Evolutionary conservation across 257 asterid species (phyloP), one percentile per base, ranked within the genome.

Genomic region (Ballota nigra): DNA sequence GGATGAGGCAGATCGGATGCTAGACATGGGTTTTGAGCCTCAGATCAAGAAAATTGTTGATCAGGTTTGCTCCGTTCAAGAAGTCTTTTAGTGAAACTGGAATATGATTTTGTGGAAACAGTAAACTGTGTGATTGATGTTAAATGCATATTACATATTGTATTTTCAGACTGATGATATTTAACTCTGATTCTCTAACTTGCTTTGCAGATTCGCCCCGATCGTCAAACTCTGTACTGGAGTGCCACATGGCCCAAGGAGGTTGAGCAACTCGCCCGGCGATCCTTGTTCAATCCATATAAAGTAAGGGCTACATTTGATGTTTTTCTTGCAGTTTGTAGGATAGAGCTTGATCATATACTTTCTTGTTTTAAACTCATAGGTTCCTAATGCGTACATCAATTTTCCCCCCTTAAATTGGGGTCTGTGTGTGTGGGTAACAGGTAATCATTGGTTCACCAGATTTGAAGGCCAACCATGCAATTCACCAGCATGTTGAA

Each of bases 211-310:
- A 94, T 94, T 63, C 97, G 99, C 57, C 96, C 99, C 10, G 99
- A 94, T 75, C 99, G 98, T 74, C 99, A 94, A 76, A 94, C 99
- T 34, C 83, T 94, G 74, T 94, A 94, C 79, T 94, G 99, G 99
- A 94, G 99, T 86, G 99, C 99, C 56, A 94, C 99, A 24, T 94
- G 99, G 99, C 99, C 99, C 34, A 94, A 89, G 89, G 99, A 94
- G 80, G 99, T 94, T 53, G 99, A 94, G 71, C 96, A 86, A 68
- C 97, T 94, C 81, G 97, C 99, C 4, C 78, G 97, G 28, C 84
- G 88, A 29, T 91, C 74, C 76, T 88, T 94, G 23, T 84, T 74
- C 66, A 88, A 88, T 61, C 87, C 99, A 9, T 94, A 91, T 80
- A 91, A 91, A 79, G 99, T 88, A 87, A 75, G 90, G 72, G 31